A percentile compares a stretch with the other conserved stretches of the same genome.
Conservation (phyloP, 2,329 filamentous ascomycete genomes). For the Grosmannia penicillata region DNA sequence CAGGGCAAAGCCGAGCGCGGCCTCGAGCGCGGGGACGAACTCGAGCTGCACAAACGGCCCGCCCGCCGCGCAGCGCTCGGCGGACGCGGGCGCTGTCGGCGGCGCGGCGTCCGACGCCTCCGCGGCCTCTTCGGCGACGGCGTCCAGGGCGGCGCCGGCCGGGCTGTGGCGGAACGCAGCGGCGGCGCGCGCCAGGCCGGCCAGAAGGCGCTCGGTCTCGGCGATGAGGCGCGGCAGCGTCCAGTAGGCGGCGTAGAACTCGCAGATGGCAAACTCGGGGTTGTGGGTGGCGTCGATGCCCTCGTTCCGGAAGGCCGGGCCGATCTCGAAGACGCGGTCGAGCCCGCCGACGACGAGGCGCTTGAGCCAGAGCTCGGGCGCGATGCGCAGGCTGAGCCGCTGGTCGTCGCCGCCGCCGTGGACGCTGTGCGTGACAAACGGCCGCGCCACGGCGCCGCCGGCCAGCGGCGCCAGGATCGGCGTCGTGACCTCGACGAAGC, state of each 20-base stretch:
- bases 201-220: constrained; percentile 59
- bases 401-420: constrained; percentile 23
- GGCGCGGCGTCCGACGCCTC: too few relatives aligned
- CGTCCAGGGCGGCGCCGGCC: neutral
- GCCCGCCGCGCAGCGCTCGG: constrained; percentile 3
- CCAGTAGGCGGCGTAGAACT: constrained; percentile 84
- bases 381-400: constrained; percentile 63
- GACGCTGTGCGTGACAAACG: constrained; percentile 59
- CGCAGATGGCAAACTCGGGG: constrained; percentile 93
- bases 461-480: constrained; percentile 72
- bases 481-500: constrained; percentile 80
- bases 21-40: constrained; percentile 69
- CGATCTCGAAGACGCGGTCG: constrained; percentile 83
- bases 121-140: neutral
- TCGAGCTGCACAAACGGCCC: constrained; percentile 52
- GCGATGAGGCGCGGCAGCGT: constrained; percentile 60
- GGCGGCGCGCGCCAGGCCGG: constrained; percentile 30
- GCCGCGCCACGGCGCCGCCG: constrained; percentile 75
- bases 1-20: constrained; percentile 46
- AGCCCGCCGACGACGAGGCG: constrained; percentile 79
- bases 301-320: constrained; percentile 85
- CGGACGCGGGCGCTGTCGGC: neutral
- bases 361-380: constrained; percentile 92
- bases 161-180: constrained; percentile 17
- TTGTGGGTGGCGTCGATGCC: constrained; percentile 86